Evolutionary conservation across 306 rosid genomes (phyloP), one percentile per base, ranked within the genome.

Genomic region (Spatholobus suberectus): DNA sequence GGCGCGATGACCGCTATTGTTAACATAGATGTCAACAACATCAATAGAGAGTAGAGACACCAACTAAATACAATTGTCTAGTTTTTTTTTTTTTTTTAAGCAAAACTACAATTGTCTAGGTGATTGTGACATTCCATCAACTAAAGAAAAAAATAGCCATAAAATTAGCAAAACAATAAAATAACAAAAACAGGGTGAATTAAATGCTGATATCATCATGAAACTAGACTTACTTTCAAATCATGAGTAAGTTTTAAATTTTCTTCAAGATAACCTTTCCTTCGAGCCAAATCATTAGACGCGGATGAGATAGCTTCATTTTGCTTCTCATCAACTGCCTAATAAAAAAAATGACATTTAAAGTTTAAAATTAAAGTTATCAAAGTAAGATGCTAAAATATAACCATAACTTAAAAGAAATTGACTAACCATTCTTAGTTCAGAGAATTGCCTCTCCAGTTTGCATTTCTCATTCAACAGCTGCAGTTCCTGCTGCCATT

Each of bases 281-380:
- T 90, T 70, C 85, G 85, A 55, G 86, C 92, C 89, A 96, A 81
- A 79, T 96, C 99, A 86, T 92, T 91, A 65, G 93, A 84, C 1
- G 97, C 93, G 46, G 99, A 84, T 38, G 91, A 82, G 80, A 89
- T 86, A 49, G 86, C 93, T 89, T 96, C 98, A 81, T 79, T 92
- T 83, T 96, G 98, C 89, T 88, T 96, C 76, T 93, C 97, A 83
- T 96, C 99, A 61, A 96, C 58, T 81, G 90, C 98, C 99, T 96
- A 77, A 51, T 47, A 75, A 59, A 69, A 75, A 32, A 76, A 15
- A 81, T 5, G 18, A 81, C 26, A 81, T 18, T 37, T 8, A 35
- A 69, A 58, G 49, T 44, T 51, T 72, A 34, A 84, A 77, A 83
- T 62, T 73, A 49, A 63, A 57, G 18, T 61, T 24, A 73, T 49